A percentile compares a stretch with the other conserved stretches of the same genome.
Conservation (phyloP, 306 rosid genomes). For the Trichosanthes cucumerina region DNA sequence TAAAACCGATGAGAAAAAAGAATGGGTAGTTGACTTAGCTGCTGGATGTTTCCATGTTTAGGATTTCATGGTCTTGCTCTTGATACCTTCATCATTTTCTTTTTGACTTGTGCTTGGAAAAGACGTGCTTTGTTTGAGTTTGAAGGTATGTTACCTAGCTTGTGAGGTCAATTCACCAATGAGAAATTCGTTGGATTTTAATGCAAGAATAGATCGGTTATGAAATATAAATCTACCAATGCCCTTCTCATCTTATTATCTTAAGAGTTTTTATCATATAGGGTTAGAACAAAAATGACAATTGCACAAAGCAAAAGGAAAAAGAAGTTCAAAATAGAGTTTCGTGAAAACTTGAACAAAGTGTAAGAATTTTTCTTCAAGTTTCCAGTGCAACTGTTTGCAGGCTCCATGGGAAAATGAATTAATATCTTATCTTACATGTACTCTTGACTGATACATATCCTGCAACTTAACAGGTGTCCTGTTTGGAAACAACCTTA, state of each 20-base stretch:
- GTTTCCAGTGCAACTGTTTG: neutral
- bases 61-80: neutral
- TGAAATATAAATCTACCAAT: neutral
- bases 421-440: neutral
- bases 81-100: neutral
- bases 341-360: neutral
- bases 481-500: conserved; percentile 7
- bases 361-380: neutral
- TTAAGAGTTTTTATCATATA: neutral
- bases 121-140: neutral
- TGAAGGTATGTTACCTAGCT: neutral
- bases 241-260: neutral
- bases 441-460: neutral
- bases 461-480: conserved; percentile 3
- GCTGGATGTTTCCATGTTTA: neutral
- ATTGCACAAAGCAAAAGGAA: conserved; percentile 2
- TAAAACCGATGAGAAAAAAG: neutral
- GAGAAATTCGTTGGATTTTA: neutral
- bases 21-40: neutral
- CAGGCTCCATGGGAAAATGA: neutral
- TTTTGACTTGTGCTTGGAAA: neutral
- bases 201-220: neutral
- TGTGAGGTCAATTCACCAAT: neutral
- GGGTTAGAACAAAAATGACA: neutral
- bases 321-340: neutral